phyloP scores from a whole-genome alignment of 2,329 filamentous ascomycete genomes.

The Aspergillus cejpii region DNA sequence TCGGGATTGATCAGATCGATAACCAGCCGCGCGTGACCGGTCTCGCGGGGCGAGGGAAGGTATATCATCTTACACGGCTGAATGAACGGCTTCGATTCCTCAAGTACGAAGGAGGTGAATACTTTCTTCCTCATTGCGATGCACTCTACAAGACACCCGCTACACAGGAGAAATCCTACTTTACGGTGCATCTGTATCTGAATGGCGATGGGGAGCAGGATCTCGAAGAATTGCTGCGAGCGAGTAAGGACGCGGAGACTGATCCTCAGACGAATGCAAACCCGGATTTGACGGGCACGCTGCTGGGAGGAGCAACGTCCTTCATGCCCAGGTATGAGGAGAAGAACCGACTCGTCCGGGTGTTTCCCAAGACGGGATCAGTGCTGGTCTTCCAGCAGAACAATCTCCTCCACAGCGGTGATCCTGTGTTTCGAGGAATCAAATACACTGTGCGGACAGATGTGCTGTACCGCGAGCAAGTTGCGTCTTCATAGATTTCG shows the following conservation, averaged over 20 bases:
- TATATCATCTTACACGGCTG: constrained; percentile 39
- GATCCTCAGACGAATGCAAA: constrained; percentile 15
- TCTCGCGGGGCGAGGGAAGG: constrained; percentile 37
- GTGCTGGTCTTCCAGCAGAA: constrained; percentile 53
- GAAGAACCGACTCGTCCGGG: constrained; percentile 32
- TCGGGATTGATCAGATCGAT: constrained; percentile 40
- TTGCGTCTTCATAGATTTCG: background rate
- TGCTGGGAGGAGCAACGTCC: constrained; percentile 51
- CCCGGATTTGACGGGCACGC: constrained; percentile 23
- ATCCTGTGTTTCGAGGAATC: constrained; percentile 47
- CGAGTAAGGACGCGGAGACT: constrained; percentile 15
- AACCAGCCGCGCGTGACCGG: constrained; percentile 42
- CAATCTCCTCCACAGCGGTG: constrained; percentile 48
- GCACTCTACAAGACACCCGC: constrained; percentile 55
- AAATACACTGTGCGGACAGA: constrained; percentile 54
- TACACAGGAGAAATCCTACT: constrained; percentile 45
- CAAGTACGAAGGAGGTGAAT: constrained; percentile 64
- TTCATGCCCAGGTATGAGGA: constrained; percentile 39
- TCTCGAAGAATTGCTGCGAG: constrained; percentile 21
- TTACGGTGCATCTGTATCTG: constrained; percentile 53
- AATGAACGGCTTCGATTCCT: constrained; percentile 73
- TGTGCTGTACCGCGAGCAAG: constrained; percentile 43
- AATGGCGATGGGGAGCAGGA: constrained; percentile 41
- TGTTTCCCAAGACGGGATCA: constrained; percentile 47
- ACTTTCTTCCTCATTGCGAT: constrained; percentile 67